These are phyloP conservation scores for Xerocomellus amylosporus DNA, from an alignment of 768 basidiomycete genomes.

Conservation along the genomic window DNA sequence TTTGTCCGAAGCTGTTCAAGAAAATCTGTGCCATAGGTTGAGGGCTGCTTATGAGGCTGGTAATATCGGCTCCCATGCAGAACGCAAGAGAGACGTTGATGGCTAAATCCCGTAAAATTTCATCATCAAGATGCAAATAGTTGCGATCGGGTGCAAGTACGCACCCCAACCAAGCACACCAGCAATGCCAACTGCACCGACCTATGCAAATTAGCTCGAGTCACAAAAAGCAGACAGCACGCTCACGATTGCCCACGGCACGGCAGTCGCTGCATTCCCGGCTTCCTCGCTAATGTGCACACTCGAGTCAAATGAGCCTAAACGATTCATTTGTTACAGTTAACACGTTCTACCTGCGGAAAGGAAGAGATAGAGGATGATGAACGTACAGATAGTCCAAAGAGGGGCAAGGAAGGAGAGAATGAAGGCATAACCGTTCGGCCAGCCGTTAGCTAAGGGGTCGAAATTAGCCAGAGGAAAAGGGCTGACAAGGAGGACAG, in stretches of 20 bases:
- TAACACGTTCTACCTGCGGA: neutral
- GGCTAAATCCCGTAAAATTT: conserved; percentile 23
- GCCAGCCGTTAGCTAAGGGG: conserved; percentile 40
- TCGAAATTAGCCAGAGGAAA: neutral
- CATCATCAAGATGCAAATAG: neutral
- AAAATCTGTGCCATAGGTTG: conserved; percentile 50
- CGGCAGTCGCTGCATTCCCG: conserved; percentile 51
- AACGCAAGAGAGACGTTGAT: conserved; percentile 54
- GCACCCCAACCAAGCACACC: conserved; percentile 49
- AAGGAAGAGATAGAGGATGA: neutral
- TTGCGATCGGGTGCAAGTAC: neutral
- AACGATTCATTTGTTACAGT: neutral
- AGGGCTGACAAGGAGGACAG: conserved; percentile 4
- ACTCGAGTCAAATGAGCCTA: conserved; percentile 46
- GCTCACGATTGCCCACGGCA: conserved; percentile 56
- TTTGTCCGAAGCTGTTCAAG: conserved; percentile 41
- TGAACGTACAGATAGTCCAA: conserved; percentile 42
- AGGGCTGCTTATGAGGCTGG: conserved; percentile 36
- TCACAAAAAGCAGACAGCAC: neutral
- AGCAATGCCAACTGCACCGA: conserved; percentile 40
- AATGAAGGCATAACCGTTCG: conserved; percentile 48
- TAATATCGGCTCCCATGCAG: conserved; percentile 54
- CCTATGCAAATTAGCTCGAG: conserved; percentile 14
- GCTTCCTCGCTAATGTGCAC: conserved; percentile 57
- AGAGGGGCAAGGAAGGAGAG: conserved; percentile 51